These are phyloP conservation scores for Aureobasidium melanogenum DNA, from an alignment of 2,329 filamentous ascomycete genomes.

Conservation along the genomic window DNA sequence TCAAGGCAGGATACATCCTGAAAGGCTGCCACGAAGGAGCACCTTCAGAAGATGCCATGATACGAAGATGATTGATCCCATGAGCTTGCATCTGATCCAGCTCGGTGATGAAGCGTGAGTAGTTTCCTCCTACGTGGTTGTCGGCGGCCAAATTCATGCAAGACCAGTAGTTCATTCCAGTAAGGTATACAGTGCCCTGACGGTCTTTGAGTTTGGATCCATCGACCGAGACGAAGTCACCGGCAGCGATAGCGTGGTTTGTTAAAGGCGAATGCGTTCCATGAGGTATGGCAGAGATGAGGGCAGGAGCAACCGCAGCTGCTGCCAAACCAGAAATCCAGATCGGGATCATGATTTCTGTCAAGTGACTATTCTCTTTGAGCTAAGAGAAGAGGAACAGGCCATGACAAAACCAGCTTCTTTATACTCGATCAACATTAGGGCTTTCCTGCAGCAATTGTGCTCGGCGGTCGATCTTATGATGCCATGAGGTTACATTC, in stretches of 20 bases:
- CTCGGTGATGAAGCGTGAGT: conserved; percentile 29
- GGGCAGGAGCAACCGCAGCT: not conserved
- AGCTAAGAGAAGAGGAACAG: not conserved
- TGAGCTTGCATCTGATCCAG: conserved; percentile 33
- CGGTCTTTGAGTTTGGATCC: conserved; percentile 26
- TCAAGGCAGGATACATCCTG: conserved; percentile 31
- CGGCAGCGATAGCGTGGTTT: conserved; percentile 14
- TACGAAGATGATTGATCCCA: conserved; percentile 32
- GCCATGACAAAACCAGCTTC: not conserved
- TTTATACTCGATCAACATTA: not conserved
- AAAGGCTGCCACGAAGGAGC: conserved; percentile 31
- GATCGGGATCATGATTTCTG: not conserved
- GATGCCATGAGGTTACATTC: conserved; percentile 5
- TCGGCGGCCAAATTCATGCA: conserved; percentile 33
- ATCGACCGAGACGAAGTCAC: conserved; percentile 30
- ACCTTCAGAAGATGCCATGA: conserved; percentile 33
- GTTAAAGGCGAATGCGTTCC: not conserved
- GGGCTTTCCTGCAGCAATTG: not conserved
- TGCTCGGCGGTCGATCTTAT: conserved; percentile 1
- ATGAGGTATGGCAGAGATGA: not conserved
- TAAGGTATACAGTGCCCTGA: conserved; percentile 30
- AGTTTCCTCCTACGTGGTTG: conserved; percentile 27
- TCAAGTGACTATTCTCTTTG: not conserved
- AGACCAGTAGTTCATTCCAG: conserved; percentile 33
- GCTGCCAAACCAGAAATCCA: not conserved